These are phyloP conservation scores for Diaporthe amygdali DNA, from an alignment of 2,329 filamentous ascomycete genomes.

Conservation along the genomic window DNA sequence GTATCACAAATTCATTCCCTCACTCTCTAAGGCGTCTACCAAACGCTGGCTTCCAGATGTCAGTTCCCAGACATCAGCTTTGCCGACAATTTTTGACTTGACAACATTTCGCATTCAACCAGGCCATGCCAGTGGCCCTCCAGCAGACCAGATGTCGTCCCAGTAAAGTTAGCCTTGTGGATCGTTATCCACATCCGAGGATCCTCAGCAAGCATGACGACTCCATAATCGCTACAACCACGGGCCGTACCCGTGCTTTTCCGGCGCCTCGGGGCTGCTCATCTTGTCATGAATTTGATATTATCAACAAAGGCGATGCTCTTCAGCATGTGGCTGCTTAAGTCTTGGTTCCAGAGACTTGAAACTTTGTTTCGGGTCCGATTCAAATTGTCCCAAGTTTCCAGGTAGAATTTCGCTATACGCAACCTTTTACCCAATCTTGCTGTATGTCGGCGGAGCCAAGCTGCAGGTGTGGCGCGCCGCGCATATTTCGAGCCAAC, in stretches of 20 bases:
- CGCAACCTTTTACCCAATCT: not conserved
- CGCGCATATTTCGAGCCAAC: not conserved
- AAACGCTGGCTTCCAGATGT: not conserved
- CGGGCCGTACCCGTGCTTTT: not conserved
- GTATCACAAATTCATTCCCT: not conserved
- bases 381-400: not conserved
- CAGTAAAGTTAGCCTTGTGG: not conserved
- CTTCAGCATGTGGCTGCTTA: not conserved
- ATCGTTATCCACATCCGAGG: not conserved
- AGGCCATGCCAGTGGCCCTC: not conserved
- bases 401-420: not conserved
- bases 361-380: too few species aligned
- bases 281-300: not conserved
- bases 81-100: fast-evolving
- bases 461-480: not conserved
- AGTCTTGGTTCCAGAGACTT: too few species aligned
- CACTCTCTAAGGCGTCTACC: not conserved
- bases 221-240: not conserved
- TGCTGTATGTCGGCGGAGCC: not conserved
- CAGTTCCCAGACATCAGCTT: not conserved
- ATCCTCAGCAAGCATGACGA: not conserved
- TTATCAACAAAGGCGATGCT: not conserved
- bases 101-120: not conserved
- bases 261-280: not conserved
- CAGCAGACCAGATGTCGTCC: not conserved